phyloP scores from a whole-genome alignment of 2,329 filamentous ascomycete genomes.

The Cytospora piceicola region DNA sequence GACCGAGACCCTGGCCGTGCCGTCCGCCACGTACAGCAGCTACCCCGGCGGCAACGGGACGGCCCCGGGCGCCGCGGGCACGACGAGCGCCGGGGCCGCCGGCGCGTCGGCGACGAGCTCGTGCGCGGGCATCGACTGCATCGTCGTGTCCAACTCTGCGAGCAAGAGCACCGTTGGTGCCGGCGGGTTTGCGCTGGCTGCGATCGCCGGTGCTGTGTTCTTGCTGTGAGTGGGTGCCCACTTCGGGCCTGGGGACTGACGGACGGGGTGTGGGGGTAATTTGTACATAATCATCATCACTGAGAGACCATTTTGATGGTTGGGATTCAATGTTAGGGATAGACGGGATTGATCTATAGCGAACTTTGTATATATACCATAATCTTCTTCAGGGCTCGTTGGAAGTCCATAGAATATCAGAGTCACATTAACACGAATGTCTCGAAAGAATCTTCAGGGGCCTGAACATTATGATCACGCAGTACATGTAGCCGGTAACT shows the following conservation, averaged over 20 bases:
- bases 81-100: neutral
- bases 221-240: conserved; percentile 12
- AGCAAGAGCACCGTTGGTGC: conserved; percentile 15
- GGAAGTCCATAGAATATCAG: neutral
- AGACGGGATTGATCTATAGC: conserved; percentile 1
- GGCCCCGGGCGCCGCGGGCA: conserved; percentile 14
- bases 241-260: too few relatives aligned
- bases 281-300: neutral
- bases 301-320: neutral
- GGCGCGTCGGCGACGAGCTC: neutral
- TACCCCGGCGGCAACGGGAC: conserved; percentile 19
- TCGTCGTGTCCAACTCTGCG: conserved; percentile 28
- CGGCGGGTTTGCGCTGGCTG: conserved; percentile 26
- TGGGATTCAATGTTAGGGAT: neutral
- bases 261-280: neutral
- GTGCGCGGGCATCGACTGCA: conserved; percentile 26
- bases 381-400: neutral
- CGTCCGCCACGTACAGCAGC: conserved; percentile 7
- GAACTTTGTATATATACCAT: neutral
- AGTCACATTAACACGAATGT: neutral
- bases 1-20: conserved; percentile 15
- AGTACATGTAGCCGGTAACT: too few relatives aligned
- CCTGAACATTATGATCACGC: too few relatives aligned
- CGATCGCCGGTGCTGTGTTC: conserved; percentile 22
- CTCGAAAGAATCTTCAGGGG: neutral